phyloP scores from a whole-genome alignment of 306 rosid species.

The Biancaea sappan region DNA sequence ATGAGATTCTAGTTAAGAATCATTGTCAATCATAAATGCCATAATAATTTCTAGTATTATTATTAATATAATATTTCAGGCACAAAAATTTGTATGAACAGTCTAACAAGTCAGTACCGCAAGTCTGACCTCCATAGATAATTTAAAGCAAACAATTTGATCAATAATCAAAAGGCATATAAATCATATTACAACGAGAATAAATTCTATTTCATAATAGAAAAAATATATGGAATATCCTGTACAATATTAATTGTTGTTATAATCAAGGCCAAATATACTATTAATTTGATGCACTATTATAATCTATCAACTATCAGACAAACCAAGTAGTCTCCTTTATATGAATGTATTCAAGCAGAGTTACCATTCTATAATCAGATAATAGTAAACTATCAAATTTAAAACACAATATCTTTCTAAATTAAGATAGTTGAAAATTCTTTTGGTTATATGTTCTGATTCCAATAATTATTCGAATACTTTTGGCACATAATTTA shows the following conservation, averaged over 20 bases:
- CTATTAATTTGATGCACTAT: no score
- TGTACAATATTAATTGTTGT: no score
- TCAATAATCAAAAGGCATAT: neutral
- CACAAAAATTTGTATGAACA: neutral
- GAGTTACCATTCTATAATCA: neutral
- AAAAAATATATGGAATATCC: no score
- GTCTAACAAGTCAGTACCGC: neutral
- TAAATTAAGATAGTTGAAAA: neutral
- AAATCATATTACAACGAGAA: no score
- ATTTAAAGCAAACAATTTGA: neutral
- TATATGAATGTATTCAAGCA: neutral
- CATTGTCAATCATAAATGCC: conserved; percentile 2
- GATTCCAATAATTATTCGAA: neutral
- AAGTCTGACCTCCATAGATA: neutral
- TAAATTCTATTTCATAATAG: no score
- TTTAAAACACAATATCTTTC: no score
- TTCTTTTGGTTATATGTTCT: neutral
- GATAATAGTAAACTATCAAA: neutral
- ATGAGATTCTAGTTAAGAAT: neutral
- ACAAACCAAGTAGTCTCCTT: neutral
- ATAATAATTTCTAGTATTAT: neutral
- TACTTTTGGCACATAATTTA: neutral
- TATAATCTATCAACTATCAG: neutral
- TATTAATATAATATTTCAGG: neutral
- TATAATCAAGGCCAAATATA: no score